Conservation (phyloP, 768 basidiomycete genomes). For the Tylopilus felleus region DNA sequence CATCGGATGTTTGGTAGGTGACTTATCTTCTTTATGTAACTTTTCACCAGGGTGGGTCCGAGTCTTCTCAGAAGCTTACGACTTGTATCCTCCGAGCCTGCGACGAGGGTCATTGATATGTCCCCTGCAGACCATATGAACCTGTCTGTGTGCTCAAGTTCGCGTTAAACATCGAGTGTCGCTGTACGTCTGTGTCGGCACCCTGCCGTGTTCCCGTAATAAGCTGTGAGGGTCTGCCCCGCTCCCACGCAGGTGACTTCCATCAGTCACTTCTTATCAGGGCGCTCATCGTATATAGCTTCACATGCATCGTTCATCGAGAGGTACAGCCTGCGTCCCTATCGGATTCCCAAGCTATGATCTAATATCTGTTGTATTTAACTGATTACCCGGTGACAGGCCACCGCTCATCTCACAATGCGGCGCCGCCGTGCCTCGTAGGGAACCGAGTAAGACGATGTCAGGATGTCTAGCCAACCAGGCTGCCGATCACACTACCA, state of each 20-base stretch:
- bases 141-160: neutral
- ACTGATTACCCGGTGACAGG: constrained; percentile 23
- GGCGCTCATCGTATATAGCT: constrained; percentile 36
- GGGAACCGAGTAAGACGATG: constrained; percentile 24
- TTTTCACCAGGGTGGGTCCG: constrained; percentile 5
- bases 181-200: neutral
- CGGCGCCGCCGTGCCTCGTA: constrained; percentile 6
- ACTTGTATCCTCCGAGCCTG: neutral
- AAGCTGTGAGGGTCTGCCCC: constrained; percentile 9
- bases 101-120: neutral
- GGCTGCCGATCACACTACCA: constrained; percentile 25
- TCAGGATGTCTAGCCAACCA: neutral
- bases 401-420: constrained; percentile 19
- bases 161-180: neutral
- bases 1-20: constrained; percentile 41
- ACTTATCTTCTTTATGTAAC: constrained; percentile 47
- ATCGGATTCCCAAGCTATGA: constrained; percentile 29
- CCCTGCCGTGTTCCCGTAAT: constrained; percentile 12
- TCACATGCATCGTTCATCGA: constrained; percentile 30
- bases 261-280: constrained; percentile 55
- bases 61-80: constrained; percentile 7
- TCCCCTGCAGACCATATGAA: neutral
- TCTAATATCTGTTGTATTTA: constrained; percentile 15
- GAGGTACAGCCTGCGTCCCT: constrained; percentile 27
- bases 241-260: constrained; percentile 34